A percentile compares a stretch with the other conserved stretches of the same genome.
Evolutionary conservation across 179 eudicot genomes (phyloP).

Genomic region (Heliamphora pulchella): DNA sequence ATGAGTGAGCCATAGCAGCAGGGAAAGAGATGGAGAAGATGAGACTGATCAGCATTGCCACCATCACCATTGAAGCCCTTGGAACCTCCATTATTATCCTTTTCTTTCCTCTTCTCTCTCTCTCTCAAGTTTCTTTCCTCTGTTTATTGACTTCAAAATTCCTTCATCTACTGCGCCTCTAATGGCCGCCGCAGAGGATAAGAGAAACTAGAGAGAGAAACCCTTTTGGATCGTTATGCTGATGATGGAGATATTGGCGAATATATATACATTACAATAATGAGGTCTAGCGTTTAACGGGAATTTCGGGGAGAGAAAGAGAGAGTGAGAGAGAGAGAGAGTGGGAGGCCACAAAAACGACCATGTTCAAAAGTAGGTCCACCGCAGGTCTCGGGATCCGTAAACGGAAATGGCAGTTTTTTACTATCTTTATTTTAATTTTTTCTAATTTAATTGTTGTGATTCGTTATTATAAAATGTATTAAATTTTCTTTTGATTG

Average conservation of each 20-base stretch:
- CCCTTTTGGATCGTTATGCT: not conserved
- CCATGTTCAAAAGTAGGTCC: not conserved
- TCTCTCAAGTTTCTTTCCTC: not conserved
- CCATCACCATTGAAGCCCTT: constrained; percentile 28
- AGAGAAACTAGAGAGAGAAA: constrained; percentile 1
- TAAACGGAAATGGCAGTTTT: constrained; percentile 5
- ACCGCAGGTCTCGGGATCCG: not conserved
- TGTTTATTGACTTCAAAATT: no score
- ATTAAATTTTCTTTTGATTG: no score
- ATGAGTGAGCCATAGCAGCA: constrained; percentile 34
- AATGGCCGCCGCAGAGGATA: constrained; percentile 6
- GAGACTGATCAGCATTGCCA: constrained; percentile 32
- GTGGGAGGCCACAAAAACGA: no score
- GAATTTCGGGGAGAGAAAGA: no score
- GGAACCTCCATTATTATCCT: constrained; percentile 37
- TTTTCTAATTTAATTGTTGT: no score
- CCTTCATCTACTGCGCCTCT: not conserved
- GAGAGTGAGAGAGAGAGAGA: not conserved
- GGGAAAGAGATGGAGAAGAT: constrained; percentile 27
- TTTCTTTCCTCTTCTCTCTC: not conserved
- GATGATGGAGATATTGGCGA: not conserved
- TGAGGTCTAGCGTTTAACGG: no score
- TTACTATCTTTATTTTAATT: not conserved
- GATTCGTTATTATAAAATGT: no score
- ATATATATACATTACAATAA: not conserved